phyloP scores from a whole-genome alignment of 441 rosid species.

The Dalechampia spathulata region DNA sequence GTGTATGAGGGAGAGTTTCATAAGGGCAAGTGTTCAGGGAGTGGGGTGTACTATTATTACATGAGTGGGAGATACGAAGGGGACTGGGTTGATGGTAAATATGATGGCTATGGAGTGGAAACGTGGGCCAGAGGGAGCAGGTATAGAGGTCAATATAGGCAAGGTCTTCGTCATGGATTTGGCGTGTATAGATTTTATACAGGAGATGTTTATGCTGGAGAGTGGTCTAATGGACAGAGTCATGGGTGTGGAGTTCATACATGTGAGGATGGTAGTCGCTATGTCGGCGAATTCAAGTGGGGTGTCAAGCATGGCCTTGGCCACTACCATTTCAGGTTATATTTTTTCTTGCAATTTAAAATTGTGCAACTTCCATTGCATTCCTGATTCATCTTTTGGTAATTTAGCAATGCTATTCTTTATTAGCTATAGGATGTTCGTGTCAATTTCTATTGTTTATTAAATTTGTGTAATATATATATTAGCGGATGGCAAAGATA shows the following conservation, averaged over 20 bases:
- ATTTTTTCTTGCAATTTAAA: background rate
- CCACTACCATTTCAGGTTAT: constrained; percentile 85
- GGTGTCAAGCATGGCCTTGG: constrained; percentile 94
- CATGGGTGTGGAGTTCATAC: constrained; percentile 92
- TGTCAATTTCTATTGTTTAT: too few relatives aligned
- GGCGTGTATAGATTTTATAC: constrained; percentile 84
- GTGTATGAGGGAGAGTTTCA: constrained; percentile 79
- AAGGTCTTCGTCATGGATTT: constrained; percentile 75
- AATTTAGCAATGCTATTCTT: too few relatives aligned
- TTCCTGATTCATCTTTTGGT: too few relatives aligned
- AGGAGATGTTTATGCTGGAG: constrained; percentile 84
- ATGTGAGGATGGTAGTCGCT: constrained; percentile 83
- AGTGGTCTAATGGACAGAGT: constrained; percentile 90
- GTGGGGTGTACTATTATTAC: constrained; percentile 76
- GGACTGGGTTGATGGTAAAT: constrained; percentile 84
- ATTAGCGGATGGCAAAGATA: too few relatives aligned
- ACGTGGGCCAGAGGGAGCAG: constrained; percentile 95
- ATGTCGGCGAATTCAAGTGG: constrained; percentile 86
- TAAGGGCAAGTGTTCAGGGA: constrained; percentile 73
- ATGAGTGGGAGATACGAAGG: constrained; percentile 88
- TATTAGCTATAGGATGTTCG: too few relatives aligned
- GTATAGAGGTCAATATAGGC: constrained; percentile 71
- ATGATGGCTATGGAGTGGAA: constrained; percentile 81
- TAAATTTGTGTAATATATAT: too few relatives aligned
- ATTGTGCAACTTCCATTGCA: too few relatives aligned